phyloP scores from a whole-genome alignment of 495 filamentous ascomycete genomes.

The Penicillium angulare region DNA sequence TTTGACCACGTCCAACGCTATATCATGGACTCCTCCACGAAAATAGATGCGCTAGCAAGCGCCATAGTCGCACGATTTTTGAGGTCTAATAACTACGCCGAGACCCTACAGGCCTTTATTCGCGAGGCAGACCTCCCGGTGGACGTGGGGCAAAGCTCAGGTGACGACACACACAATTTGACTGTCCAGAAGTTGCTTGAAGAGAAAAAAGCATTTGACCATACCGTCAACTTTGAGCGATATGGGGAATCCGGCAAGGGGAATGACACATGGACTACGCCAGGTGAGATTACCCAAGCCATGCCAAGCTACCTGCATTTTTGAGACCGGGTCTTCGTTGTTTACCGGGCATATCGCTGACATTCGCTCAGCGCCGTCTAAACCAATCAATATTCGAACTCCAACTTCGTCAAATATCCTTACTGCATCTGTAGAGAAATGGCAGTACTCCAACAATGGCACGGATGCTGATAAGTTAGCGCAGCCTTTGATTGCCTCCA shows the following conservation, averaged over 20 bases:
- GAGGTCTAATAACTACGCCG: slow-evolving; percentile 55
- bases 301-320: no score
- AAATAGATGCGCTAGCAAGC: slow-evolving; percentile 29
- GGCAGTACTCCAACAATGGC: slow-evolving; percentile 25
- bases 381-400: slow-evolving; percentile 35
- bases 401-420: slow-evolving; percentile 56
- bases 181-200: slow-evolving; percentile 64
- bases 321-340: background rate
- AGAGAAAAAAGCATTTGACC: slow-evolving; percentile 64
- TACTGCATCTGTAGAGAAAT: slow-evolving; percentile 44
- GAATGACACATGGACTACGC: slow-evolving; percentile 45
- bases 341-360: slow-evolving; percentile 6
- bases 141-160: slow-evolving; percentile 36
- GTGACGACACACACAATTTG: slow-evolving; percentile 47
- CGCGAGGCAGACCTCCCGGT: slow-evolving; percentile 57
- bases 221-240: slow-evolving; percentile 55
- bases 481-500: slow-evolving; percentile 39
- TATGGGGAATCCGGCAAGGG: slow-evolving; percentile 38
- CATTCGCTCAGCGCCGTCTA: slow-evolving; percentile 46
- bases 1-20: background rate
- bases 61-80: slow-evolving; percentile 63
- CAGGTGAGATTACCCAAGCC: slow-evolving; percentile 43
- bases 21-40: slow-evolving; percentile 19
- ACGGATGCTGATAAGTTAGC: slow-evolving; percentile 6
- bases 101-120: slow-evolving; percentile 61